phyloP scores from a whole-genome alignment of 78 protist genomes.

The Isochrysis galbana region DNA sequence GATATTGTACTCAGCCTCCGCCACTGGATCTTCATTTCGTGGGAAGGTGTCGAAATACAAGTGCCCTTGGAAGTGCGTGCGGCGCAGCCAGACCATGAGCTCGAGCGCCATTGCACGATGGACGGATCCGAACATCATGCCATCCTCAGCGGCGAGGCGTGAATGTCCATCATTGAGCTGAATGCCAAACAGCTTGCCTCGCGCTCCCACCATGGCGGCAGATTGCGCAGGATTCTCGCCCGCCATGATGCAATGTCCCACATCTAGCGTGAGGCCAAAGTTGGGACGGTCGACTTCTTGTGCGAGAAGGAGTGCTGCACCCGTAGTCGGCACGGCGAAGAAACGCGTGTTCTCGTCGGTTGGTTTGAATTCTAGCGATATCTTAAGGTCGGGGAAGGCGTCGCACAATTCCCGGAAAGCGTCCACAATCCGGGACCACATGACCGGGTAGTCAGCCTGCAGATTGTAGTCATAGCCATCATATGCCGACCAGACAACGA shows the following conservation, averaged over 20 bases:
- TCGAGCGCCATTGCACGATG: constrained; percentile 38
- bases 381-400: background rate
- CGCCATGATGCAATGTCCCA: constrained; percentile 29
- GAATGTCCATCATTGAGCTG: constrained; percentile 35
- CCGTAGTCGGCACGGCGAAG: constrained; percentile 34
- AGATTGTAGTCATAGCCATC: constrained; percentile 39
- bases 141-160: constrained; percentile 39
- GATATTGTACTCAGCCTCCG: constrained; percentile 38
- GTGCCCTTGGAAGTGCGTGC: constrained; percentile 15
- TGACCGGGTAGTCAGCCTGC: constrained; percentile 2
- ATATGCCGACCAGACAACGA: constrained; percentile 9
- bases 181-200: constrained; percentile 26
- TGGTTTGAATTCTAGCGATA: constrained; percentile 33
- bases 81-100: constrained; percentile 18
- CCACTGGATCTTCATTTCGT: constrained; percentile 27
- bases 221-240: constrained; percentile 44
- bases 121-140: constrained; percentile 32
- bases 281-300: constrained; percentile 9
- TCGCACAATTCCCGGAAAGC: constrained; percentile 32
- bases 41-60: constrained; percentile 35
- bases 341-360: constrained; percentile 44
- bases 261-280: constrained; percentile 38
- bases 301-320: constrained; percentile 32
- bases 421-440: constrained; percentile 7
- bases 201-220: constrained; percentile 19